Evolutionary conservation across 75 land plant genomes (phyloP), one percentile per base, ranked within the genome.

Genomic region (Adiantum capillusveneris): DNA sequence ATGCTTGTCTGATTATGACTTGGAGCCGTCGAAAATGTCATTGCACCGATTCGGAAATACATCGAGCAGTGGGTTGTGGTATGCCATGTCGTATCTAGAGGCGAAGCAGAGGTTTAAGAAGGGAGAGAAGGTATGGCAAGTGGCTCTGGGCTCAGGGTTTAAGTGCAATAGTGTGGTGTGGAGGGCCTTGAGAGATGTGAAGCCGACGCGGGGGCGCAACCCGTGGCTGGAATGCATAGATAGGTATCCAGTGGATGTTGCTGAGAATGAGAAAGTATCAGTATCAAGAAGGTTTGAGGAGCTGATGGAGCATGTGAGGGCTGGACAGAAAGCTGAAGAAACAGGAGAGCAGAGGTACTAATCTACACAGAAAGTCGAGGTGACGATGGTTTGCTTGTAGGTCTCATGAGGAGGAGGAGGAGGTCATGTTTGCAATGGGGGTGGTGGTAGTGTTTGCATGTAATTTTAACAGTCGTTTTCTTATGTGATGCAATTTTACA

Each of bases 11-110:
- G 69, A 68, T 18, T 37, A 72, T 36, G 78, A 83, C 45, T 25
- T 79, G 25, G 85, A 83, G 70, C 78, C 84, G 2, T 66, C 88
- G 0, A 31, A 75, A 11, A 84, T 84, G 88, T 70, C 84, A 1
- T 67, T 75, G 18, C 71, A 75, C 52, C 57, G 88, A 14, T 84
- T 65, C 41, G 84, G 88, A 39, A 84, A 84, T 79, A 84, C 84
- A 12, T 84, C 88, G 12, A 74, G 75, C 11, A 61, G 73, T 39
- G 71, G 81, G 29, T 37, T 80, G 0, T 84, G 88, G 88, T 84
- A 84, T 52, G 81, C 65, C 22, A 58, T 78, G 17, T 78, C 61
- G 17, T 84, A 84, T 60, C 71, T 70, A 65, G 84, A 84, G 29
- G 88, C 79, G 25, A 81, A 84, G 60, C 64, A 67, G 48, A 72